Evolutionary conservation across 2,329 filamentous ascomycete species (phyloP), one percentile per base, ranked within the genome.

Genomic region (Xylaria polymorpha): DNA sequence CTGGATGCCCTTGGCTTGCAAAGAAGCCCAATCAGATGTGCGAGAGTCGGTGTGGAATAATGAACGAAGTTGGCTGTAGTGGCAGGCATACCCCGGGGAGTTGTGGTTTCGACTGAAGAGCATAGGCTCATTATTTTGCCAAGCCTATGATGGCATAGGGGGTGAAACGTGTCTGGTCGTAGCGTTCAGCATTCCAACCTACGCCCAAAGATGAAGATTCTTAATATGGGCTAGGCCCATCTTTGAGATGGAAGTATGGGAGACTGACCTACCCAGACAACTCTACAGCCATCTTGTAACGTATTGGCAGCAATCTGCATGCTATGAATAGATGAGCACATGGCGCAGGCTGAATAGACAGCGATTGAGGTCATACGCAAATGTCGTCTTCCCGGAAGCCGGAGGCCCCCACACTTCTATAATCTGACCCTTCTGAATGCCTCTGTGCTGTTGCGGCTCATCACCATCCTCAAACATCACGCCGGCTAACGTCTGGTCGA

Each of bases 321-420:
- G 43, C 93, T 95, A 77, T 62, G 59, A n/a, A 57, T 22, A 50
- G n/a, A 43, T 71, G 25, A 71, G 68, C 59, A 18, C 22, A 46
- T 12, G 46, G n/a, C 18, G 48, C 20, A 35, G 35, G 48, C 43
- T 9, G 44, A 12, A 37, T 18, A 15, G n/a, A n/a, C 55, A 39
- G 41, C n/a, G 59, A 39, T 6, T 25, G 15, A 32, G 44, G 15
- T 4, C 56, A 81, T 84, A 95, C 92, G 91, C 92, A 74, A 98
- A 83, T 14, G 91, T 86, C 4, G 94, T 97, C 84, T 97, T 98
- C 37, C 94, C 95, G 32, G 88, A 88, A 1, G 94, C 94, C 9
- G 93, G 91, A 12, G 94, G 94, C 0, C 95, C 95, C 87, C 93
- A 97, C 59, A 97, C 83, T 80, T 98, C 95, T 3, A 92, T 92